Conservation (phyloP, 768 basidiomycete species). For the Mycena galericulata region DNA sequence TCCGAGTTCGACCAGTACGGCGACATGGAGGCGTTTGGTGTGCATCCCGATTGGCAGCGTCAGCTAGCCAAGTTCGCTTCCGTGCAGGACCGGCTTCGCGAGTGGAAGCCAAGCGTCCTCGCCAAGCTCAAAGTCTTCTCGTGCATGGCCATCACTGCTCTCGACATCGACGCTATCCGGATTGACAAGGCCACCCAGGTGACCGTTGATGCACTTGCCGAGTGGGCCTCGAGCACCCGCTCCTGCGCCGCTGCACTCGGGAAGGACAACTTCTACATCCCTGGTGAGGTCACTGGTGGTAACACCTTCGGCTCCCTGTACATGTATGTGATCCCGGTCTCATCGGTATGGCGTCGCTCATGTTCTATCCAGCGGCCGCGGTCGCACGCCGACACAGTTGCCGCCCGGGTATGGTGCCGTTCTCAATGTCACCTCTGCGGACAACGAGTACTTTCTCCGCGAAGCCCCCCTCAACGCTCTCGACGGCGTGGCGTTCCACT, state of each 20-base stretch:
- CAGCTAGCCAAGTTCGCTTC: constrained; percentile 96
- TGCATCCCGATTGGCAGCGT: constrained; percentile 94
- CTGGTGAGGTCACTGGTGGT: constrained; percentile 95
- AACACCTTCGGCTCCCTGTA: constrained; percentile 91
- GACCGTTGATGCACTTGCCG: constrained; percentile 81
- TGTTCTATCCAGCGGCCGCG: constrained; percentile 74
- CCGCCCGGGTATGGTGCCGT: constrained; percentile 79
- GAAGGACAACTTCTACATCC: constrained; percentile 91
- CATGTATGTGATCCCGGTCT: constrained; percentile 62
- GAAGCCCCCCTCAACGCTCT: constrained; percentile 69
- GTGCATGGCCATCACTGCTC: constrained; percentile 88
- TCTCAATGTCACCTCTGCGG: constrained; percentile 68
- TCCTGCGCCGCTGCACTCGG: constrained; percentile 77
- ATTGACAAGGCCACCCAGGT: constrained; percentile 96
- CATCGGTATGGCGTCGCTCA: neutral
- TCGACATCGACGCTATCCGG: constrained; percentile 95
- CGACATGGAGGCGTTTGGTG: constrained; percentile 98
- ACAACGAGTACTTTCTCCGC: constrained; percentile 86
- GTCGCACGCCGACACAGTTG: constrained; percentile 79
- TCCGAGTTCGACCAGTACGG: constrained; percentile 97
- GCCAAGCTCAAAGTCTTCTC: constrained; percentile 81
- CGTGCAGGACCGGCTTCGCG: constrained; percentile 94
- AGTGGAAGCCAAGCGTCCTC: constrained; percentile 89
- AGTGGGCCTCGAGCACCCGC: constrained; percentile 81
- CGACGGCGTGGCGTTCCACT: constrained; percentile 91